Evolutionary conservation across 164 flowering plant species (phyloP).

Genomic region (Tetrastigma voinierianum): DNA sequence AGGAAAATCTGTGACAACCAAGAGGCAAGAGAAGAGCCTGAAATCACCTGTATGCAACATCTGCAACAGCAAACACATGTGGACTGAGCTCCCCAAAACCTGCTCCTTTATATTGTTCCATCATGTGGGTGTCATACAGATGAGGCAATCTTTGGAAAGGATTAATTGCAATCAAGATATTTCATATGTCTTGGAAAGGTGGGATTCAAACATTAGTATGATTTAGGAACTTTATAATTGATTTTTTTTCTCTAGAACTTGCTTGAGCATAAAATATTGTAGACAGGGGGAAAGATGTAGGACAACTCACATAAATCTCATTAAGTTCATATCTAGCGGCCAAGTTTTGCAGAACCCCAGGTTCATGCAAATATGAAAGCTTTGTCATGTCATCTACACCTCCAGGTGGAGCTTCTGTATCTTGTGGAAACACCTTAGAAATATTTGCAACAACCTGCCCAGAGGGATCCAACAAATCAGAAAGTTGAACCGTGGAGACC

Average conservation of each 20-base stretch:
- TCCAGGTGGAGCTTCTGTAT: slow-evolving; percentile 30
- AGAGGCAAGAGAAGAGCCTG: neutral
- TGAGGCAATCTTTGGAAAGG: slow-evolving; percentile 35
- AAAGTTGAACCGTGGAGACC: no score
- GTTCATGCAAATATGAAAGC: slow-evolving; percentile 35
- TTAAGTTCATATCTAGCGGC: slow-evolving; percentile 32
- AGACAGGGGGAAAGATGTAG: neutral
- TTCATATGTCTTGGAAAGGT: neutral
- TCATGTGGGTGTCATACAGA: slow-evolving; percentile 30
- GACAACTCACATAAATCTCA: slow-evolving; percentile 29
- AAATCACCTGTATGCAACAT: slow-evolving; percentile 31
- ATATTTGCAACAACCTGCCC: slow-evolving; percentile 23
- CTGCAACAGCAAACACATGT: slow-evolving; percentile 37
- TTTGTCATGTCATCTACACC: slow-evolving; percentile 44
- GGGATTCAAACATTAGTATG: neutral
- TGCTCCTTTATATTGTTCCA: slow-evolving; percentile 38
- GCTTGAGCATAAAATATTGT: no score
- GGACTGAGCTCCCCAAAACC: slow-evolving; percentile 31
- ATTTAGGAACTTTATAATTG: no score
- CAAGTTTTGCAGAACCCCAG: slow-evolving; percentile 30
- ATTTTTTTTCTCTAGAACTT: no score
- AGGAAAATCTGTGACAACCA: neutral
- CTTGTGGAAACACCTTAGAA: slow-evolving; percentile 29
- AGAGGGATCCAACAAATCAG: no score
- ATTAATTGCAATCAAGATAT: slow-evolving; percentile 20